Conservation (phyloP, 495 filamentous ascomycete species). For the Annulohypoxylon maeteangense region DNA sequence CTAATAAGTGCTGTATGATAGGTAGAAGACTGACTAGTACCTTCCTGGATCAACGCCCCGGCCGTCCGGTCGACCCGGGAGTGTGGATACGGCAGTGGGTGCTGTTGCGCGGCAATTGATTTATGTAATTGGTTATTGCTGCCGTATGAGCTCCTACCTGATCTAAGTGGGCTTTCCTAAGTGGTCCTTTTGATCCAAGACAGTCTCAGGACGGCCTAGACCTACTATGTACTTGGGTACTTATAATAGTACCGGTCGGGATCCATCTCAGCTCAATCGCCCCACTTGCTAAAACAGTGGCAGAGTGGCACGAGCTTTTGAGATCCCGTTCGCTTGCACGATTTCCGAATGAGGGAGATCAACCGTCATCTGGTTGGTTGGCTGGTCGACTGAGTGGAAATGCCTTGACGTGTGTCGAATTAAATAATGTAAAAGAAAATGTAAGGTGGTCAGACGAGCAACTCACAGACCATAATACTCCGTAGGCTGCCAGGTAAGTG, state of each 20-base stretch:
- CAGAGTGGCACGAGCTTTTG: conserved; percentile 22
- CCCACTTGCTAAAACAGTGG: conserved; percentile 29
- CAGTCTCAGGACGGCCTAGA: conserved; percentile 33
- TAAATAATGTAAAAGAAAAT: conserved; percentile 24
- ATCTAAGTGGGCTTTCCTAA: neutral
- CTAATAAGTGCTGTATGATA: conserved; percentile 8
- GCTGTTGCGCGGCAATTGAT: conserved; percentile 16
- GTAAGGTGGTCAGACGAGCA: conserved; percentile 32
- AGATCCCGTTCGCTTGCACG: conserved; percentile 38
- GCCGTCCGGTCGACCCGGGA: conserved; percentile 25
- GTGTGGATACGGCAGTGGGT: conserved; percentile 24
- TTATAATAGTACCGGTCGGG: neutral
- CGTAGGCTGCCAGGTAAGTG: neutral
- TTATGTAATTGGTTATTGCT: conserved; percentile 25
- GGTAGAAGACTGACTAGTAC: conserved; percentile 23
- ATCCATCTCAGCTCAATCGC: conserved; percentile 39
- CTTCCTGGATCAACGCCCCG: conserved; percentile 21
- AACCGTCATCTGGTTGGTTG: conserved; percentile 30
- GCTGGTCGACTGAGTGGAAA: conserved; percentile 25
- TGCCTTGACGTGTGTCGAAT: conserved; percentile 7
- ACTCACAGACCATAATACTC: conserved; percentile 3
- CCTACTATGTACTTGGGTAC: conserved; percentile 20
- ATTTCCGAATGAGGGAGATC: conserved; percentile 40
- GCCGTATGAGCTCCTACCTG: neutral
- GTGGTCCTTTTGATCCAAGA: conserved; percentile 25